Percentiles rank a stretch among this genome's conserved stretches.
phyloP scores from a whole-genome alignment of 306 rosid species.

The Vigna angularis region DNA sequence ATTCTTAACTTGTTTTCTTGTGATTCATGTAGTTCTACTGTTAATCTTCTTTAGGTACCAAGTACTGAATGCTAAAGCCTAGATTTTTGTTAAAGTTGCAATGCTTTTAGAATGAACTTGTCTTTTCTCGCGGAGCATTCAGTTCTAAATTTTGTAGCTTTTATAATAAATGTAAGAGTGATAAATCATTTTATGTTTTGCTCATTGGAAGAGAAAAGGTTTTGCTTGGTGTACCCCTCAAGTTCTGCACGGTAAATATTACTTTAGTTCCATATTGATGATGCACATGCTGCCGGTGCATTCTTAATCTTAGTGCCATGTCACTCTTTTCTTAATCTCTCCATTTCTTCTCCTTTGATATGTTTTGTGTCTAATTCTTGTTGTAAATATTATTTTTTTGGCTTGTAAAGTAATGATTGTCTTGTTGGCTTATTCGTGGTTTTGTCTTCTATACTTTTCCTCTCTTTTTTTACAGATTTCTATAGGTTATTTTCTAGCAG shows the following conservation, averaged over 20 bases:
- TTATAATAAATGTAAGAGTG: conserved; percentile 3
- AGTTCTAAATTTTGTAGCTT: conserved; percentile 19
- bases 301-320: conserved; percentile 8
- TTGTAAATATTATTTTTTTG: conserved; percentile 15
- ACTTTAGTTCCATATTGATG: conserved; percentile 27
- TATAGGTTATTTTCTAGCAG: conserved; percentile 86
- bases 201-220: neutral
- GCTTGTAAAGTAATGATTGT: neutral
- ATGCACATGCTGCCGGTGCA: conserved; percentile 17
- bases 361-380: conserved; percentile 19
- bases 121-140: conserved; percentile 14
- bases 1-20: no score
- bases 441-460: conserved; percentile 1
- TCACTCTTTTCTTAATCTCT: neutral
- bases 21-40: neutral
- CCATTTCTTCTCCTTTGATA: conserved; percentile 12
- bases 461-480: conserved; percentile 66
- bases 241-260: neutral
- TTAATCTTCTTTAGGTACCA: conserved; percentile 26
- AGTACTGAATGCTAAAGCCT: neutral
- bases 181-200: neutral
- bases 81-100: conserved; percentile 18
- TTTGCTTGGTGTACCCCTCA: neutral
- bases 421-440: conserved; percentile 37
- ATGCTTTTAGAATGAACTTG: conserved; percentile 17